phyloP scores from a whole-genome alignment of 1,284 basidiomycete species.

The Inonotus hispidus region DNA sequence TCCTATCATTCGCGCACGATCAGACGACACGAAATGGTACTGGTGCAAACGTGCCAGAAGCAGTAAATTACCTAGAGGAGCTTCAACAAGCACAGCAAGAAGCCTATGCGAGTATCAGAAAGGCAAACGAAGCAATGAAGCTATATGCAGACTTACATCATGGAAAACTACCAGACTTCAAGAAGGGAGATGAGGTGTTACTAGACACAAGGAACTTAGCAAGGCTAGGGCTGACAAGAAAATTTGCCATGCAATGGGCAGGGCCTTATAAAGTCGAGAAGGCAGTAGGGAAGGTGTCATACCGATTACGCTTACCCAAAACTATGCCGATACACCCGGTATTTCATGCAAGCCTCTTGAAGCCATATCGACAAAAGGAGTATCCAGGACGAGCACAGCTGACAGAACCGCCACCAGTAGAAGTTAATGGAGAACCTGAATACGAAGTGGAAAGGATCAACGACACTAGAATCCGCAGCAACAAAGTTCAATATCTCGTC shows the following conservation, averaged over 20 bases:
- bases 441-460: neutral
- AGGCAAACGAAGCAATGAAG: constrained; percentile 22
- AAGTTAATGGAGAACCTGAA: neutral
- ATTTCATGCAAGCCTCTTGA: constrained; percentile 32
- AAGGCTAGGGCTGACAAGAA: constrained; percentile 28
- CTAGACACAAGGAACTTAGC: constrained; percentile 27
- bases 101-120: constrained; percentile 13
- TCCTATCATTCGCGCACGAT: too few relatives aligned
- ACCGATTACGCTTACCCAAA: constrained; percentile 30
- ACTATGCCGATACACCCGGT: constrained; percentile 31
- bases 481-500: neutral
- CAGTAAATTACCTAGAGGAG: neutral
- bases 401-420: neutral
- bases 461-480: neutral
- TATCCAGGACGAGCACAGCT: neutral
- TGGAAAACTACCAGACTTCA: constrained; percentile 18
- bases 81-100: neutral
- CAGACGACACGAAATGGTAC: neutral
- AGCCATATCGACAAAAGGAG: constrained; percentile 16
- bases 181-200: constrained; percentile 28
- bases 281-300: constrained; percentile 25
- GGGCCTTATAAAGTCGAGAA: constrained; percentile 33
- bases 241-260: constrained; percentile 24
- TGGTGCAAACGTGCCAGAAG: neutral
- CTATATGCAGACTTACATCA: constrained; percentile 21